These are phyloP conservation scores for Smittium mucronatum DNA, from an alignment of 371 early-diverging fungal species.

Conservation along the genomic window DNA sequence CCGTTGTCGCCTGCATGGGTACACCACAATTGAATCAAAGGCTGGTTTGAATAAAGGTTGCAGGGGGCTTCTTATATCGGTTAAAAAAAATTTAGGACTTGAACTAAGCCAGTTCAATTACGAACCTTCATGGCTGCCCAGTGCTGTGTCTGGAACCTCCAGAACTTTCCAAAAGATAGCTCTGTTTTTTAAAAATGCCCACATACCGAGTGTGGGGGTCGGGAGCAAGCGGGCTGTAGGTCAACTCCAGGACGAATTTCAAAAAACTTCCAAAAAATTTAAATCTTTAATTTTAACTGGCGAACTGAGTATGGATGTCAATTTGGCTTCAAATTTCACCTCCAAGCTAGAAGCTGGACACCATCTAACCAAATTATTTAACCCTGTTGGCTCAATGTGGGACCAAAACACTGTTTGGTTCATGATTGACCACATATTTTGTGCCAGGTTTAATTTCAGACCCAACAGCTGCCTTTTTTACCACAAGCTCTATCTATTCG, in stretches of 20 bases:
- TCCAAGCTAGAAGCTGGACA: background rate
- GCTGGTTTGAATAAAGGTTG: background rate
- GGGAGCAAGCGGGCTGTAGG: background rate
- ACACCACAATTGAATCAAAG: background rate
- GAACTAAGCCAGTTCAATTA: background rate
- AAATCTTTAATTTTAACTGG: background rate
- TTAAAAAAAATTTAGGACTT: background rate
- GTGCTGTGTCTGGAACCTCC: background rate
- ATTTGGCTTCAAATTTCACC: background rate
- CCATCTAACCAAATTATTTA: background rate
- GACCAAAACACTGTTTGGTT: background rate
- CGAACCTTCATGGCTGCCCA: background rate
- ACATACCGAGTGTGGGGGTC: background rate
- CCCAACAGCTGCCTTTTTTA: background rate
- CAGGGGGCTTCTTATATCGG: background rate
- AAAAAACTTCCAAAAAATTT: background rate
- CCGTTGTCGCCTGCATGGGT: background rate
- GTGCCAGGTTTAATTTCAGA: background rate
- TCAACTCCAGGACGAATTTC: background rate
- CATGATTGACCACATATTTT: conserved; percentile 9
- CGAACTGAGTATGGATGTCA: background rate
- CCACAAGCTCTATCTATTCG: background rate
- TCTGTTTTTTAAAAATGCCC: background rate
- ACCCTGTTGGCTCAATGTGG: background rate
- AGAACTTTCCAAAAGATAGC: background rate